Percentiles rank a stretch among this genome's conserved stretches.
These are phyloP conservation scores for Trypethelium eluteriae DNA, from an alignment of 495 filamentous ascomycete species.

Conservation along the genomic window DNA sequence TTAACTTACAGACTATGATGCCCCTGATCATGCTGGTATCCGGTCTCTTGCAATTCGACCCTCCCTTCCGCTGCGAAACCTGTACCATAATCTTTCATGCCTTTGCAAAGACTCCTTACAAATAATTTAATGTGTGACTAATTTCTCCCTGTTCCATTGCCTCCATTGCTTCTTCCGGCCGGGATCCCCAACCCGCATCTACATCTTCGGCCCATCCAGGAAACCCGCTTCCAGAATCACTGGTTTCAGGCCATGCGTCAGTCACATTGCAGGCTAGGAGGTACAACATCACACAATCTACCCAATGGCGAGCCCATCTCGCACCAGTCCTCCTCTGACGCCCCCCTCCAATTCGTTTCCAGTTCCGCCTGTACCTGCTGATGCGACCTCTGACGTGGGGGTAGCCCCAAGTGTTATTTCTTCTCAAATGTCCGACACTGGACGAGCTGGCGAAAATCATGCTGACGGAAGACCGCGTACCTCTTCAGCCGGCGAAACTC, in stretches of 20 bases:
- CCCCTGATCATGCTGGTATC: not conserved
- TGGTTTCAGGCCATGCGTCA: constrained; percentile 10
- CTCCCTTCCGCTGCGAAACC: not conserved
- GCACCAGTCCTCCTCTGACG: constrained; percentile 13
- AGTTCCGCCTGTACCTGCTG: constrained; percentile 18
- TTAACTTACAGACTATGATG: not conserved
- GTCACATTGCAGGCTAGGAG: not conserved
- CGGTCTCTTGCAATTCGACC: not conserved
- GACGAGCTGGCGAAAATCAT: constrained; percentile 39
- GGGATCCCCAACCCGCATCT: not conserved
- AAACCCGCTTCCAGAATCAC: not conserved
- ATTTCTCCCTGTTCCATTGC: not conserved
- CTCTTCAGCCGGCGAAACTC: constrained; percentile 20
- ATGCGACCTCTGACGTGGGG: constrained; percentile 5
- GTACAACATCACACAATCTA: constrained; percentile 17
- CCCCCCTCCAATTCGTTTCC: constrained; percentile 28
- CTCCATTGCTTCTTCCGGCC: not conserved
- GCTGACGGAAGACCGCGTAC: constrained; percentile 23
- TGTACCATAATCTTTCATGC: not conserved
- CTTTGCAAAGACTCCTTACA: not conserved
- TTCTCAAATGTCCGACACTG: constrained; percentile 76
- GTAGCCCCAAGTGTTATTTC: constrained; percentile 61
- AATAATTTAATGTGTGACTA: not conserved
- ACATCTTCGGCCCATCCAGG: not conserved
- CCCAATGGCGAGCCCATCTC: constrained; percentile 24